These are phyloP conservation scores for Annona cherimola DNA, from an alignment of 164 flowering plant species.

Conservation along the genomic window DNA sequence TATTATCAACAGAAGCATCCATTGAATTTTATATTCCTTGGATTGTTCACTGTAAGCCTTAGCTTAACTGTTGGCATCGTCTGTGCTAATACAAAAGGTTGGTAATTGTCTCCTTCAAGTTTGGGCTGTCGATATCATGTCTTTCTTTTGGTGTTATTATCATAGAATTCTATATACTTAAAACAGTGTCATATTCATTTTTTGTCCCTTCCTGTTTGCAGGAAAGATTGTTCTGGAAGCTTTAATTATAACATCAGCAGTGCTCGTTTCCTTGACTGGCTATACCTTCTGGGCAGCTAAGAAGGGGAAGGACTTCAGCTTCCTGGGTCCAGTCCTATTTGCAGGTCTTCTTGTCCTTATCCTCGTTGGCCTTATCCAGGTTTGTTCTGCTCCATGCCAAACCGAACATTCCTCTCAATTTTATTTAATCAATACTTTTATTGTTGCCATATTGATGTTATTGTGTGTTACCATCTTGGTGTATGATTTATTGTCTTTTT, in stretches of 20 bases:
- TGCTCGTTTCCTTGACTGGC: conserved; percentile 73
- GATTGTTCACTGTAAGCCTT: conserved; percentile 72
- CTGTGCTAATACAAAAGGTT: conserved; percentile 93
- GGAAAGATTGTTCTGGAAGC: conserved; percentile 94
- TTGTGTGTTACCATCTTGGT: background rate
- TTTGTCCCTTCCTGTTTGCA: conserved; percentile 28
- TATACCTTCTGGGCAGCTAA: conserved; percentile 98
- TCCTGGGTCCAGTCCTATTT: conserved; percentile 84
- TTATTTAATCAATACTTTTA: background rate
- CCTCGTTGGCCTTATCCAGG: conserved; percentile 80
- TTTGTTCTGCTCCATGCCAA: conserved; percentile 10
- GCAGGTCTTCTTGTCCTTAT: conserved; percentile 67
- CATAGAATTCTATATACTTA: too few species aligned
- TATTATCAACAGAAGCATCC: conserved; percentile 95
- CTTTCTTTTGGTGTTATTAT: background rate
- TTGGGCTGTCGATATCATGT: background rate
- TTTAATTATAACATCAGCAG: conserved; percentile 76
- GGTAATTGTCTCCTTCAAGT: conserved; percentile 11
- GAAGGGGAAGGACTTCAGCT: conserved; percentile 98
- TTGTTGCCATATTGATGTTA: background rate
- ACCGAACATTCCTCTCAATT: background rate
- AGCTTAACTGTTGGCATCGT: conserved; percentile 78
- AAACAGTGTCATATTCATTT: background rate
- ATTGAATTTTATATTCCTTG: conserved; percentile 76
- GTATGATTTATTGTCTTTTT: background rate